Conservation (phyloP, 73 alveolate species). For the Paramecium tetraurelia region DNA sequence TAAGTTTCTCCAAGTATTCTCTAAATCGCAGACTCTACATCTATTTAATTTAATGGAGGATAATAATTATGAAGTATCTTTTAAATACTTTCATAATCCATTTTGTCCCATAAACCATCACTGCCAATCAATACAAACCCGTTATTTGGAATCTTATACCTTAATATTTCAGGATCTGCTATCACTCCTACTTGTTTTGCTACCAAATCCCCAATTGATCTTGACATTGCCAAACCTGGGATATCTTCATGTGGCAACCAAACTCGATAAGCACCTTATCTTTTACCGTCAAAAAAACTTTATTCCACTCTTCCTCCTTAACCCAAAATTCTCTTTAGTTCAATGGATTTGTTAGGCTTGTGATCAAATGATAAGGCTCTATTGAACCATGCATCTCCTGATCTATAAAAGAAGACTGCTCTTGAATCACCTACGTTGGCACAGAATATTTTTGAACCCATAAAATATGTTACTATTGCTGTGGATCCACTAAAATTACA, state of each 20-base stretch:
- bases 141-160: slow-evolving; percentile 6
- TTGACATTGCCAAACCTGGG: slow-evolving; percentile 70
- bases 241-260: slow-evolving; percentile 46
- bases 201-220: slow-evolving; percentile 65
- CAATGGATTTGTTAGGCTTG: slow-evolving; percentile 52
- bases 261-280: slow-evolving; percentile 60
- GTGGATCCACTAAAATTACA: slow-evolving; percentile 57
- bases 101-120: slow-evolving; percentile 69
- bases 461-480: background rate
- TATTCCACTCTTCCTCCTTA: slow-evolving; percentile 65
- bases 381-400: background rate
- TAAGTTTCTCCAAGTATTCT: background rate
- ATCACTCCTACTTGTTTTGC: slow-evolving; percentile 66
- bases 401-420: slow-evolving; percentile 38
- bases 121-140: slow-evolving; percentile 59
- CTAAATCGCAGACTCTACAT: background rate
- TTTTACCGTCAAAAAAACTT: slow-evolving; percentile 51
- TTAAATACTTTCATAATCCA: slow-evolving; percentile 26
- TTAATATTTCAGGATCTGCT: slow-evolving; percentile 62
- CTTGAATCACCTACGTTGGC: slow-evolving; percentile 70
- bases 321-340: slow-evolving; percentile 51
- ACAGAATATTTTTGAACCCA: slow-evolving; percentile 40
- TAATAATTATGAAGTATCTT: background rate
- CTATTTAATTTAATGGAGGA: background rate
- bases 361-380: slow-evolving; percentile 60